phyloP scores from a whole-genome alignment of 495 filamentous ascomycete genomes.

The Pseudotulostoma volvatum region DNA sequence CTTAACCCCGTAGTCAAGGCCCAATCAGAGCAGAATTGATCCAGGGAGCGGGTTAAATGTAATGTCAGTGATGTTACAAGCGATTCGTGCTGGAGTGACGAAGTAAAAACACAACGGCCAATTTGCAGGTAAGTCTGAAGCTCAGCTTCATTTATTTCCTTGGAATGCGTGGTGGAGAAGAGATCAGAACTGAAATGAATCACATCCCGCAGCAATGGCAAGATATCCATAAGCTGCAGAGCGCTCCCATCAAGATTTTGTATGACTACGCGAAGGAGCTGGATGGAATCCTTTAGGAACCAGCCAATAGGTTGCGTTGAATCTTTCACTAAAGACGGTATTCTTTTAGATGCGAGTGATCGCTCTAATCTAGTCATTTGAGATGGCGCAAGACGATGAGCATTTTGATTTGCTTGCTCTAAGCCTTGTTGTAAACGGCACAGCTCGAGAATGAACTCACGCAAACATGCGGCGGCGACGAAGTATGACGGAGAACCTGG shows the following conservation, averaged over 20 bases:
- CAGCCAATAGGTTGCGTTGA: slow-evolving; percentile 39
- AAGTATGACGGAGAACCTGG: no score
- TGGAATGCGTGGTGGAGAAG: slow-evolving; percentile 26
- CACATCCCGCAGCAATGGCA: slow-evolving; percentile 25
- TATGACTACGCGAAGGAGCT: slow-evolving; percentile 24
- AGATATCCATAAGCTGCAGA: slow-evolving; percentile 13
- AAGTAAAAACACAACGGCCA: slow-evolving; percentile 21
- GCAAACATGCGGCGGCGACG: not conserved
- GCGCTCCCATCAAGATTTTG: slow-evolving; percentile 16
- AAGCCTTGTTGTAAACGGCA: slow-evolving; percentile 23
- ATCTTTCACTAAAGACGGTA: slow-evolving; percentile 46
- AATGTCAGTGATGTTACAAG: slow-evolving; percentile 18
- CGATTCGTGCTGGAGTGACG: slow-evolving; percentile 12
- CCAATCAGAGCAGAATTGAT: slow-evolving; percentile 32
- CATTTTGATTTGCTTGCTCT: slow-evolving; percentile 20
- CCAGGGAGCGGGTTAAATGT: slow-evolving; percentile 23
- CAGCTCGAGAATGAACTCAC: slow-evolving; percentile 16
- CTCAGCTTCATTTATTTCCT: slow-evolving; percentile 34
- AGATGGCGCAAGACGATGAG: slow-evolving; percentile 34
- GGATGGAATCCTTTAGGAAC: slow-evolving; percentile 29
- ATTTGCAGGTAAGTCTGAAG: slow-evolving; percentile 39
- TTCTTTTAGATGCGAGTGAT: slow-evolving; percentile 40
- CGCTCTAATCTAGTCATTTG: slow-evolving; percentile 54
- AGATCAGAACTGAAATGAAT: slow-evolving; percentile 44
- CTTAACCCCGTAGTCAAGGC: slow-evolving; percentile 57